A percentile compares a stretch with the other conserved stretches of the same genome.
These are phyloP conservation scores for Rhodosorus marinus DNA, from an alignment of 23 red algal genomes.

Conservation along the genomic window DNA sequence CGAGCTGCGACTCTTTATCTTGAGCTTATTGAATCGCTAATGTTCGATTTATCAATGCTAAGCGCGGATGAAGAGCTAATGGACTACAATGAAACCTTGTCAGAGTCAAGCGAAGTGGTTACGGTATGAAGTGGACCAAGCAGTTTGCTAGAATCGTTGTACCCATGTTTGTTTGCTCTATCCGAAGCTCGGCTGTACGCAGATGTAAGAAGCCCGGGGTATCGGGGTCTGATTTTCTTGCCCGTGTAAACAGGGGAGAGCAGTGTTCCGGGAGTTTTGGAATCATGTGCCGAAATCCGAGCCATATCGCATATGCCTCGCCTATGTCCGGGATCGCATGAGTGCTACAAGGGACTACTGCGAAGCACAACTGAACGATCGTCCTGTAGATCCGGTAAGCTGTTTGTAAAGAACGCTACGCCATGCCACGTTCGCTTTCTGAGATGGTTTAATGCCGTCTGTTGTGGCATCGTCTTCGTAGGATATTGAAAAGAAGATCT, in stretches of 20 bases:
- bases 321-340: constrained; percentile 90
- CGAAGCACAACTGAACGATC: constrained; percentile 38
- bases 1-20: constrained; percentile 65
- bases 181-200: too few species aligned
- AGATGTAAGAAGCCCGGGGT: too few species aligned
- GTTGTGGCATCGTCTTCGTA: neutral
- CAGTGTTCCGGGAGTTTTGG: constrained; percentile 99
- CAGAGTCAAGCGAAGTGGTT: constrained; percentile 3
- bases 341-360: constrained; percentile 59
- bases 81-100: constrained; percentile 57
- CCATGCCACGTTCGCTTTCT: too few species aligned
- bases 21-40: constrained; percentile 49
- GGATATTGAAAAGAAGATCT: constrained; percentile 6
- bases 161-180: too few species aligned
- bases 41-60: constrained; percentile 92
- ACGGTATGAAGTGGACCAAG: constrained; percentile 1
- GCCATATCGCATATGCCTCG: constrained; percentile 76
- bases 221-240: too few species aligned
- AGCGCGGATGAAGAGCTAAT: constrained; percentile 68
- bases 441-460: too few species aligned
- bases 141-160: too few species aligned
- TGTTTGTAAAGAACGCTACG: neutral
- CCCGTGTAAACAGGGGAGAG: too few species aligned
- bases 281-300: constrained; percentile 89
- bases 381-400: neutral